phyloP scores from a whole-genome alignment of 2,329 filamentous ascomycete species.

The Blastomyces silverae region DNA sequence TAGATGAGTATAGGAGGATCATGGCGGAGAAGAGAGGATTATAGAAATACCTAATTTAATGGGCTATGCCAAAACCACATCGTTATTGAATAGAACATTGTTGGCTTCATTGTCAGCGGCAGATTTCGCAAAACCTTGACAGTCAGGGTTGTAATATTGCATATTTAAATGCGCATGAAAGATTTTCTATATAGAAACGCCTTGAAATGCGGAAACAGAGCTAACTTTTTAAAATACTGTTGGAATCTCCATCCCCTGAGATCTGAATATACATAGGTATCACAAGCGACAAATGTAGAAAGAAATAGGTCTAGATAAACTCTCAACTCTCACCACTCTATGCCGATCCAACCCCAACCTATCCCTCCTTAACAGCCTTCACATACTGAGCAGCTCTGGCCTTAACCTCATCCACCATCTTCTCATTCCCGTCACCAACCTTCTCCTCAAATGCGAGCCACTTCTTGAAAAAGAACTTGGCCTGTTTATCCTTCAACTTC shows the following conservation, averaged over 20 bases:
- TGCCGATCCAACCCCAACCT: not conserved
- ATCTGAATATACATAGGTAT: conserved; percentile 1
- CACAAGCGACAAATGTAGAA: not conserved
- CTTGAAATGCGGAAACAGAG: conserved; percentile 1
- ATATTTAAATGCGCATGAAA: not conserved
- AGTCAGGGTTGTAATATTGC: not conserved
- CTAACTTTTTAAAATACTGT: conserved; percentile 6
- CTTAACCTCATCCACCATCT: conserved; percentile 63
- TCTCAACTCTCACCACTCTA: not conserved
- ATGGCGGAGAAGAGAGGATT: conserved; percentile 51
- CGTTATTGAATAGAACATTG: not conserved
- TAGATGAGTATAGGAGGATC: conserved; percentile 64
- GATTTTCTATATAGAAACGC: not conserved
- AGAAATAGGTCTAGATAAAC: not conserved
- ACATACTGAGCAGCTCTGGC: conserved; percentile 66
- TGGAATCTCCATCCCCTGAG: not conserved
- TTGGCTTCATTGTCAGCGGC: not conserved
- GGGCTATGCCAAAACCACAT: not conserved
- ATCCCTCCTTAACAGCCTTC: conserved; percentile 36
- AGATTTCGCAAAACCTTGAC: not conserved
- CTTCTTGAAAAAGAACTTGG: conserved; percentile 80
- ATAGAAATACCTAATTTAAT: conserved; percentile 14
- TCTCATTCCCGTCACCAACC: conserved; percentile 54
- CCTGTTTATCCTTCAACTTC: conserved; percentile 71
- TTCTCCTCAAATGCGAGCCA: conserved; percentile 86